phyloP scores from a whole-genome alignment of 2,329 filamentous ascomycete species.

The Aureobasidium sp. region DNA sequence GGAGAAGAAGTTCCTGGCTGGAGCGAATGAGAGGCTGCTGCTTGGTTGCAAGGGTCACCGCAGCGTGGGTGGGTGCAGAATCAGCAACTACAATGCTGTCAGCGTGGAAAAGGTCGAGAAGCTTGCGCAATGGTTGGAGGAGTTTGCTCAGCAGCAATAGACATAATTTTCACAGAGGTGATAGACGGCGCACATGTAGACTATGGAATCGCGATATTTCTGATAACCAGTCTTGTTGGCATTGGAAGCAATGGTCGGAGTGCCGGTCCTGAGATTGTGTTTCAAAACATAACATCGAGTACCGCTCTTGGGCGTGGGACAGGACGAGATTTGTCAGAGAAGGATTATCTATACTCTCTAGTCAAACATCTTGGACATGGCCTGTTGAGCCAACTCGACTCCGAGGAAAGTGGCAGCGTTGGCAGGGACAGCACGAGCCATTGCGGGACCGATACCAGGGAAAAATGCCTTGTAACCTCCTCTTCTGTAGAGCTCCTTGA shows the following conservation, averaged over 20 bases:
- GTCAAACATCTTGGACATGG: constrained; percentile 69
- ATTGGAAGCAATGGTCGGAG: too few relatives aligned
- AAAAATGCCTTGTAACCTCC: constrained; percentile 92
- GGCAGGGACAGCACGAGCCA: constrained; percentile 87
- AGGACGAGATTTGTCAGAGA: background rate
- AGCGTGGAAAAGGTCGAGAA: constrained; percentile 60
- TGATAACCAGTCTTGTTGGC: too few relatives aligned
- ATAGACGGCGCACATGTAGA: too few relatives aligned
- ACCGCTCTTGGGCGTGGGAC: background rate
- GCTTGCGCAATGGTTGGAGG: constrained; percentile 58
- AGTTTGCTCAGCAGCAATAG: constrained; percentile 40
- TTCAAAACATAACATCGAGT: background rate
- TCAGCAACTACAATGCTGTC: constrained; percentile 85
- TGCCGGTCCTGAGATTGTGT: background rate
- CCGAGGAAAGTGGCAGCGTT: constrained; percentile 93
- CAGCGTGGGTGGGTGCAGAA: constrained; percentile 76
- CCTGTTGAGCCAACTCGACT: constrained; percentile 75
- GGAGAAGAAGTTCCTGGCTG: constrained; percentile 74
- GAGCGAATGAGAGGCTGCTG: constrained; percentile 60
- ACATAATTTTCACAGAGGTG: background rate
- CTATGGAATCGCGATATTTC: too few relatives aligned
- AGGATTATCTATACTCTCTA: background rate
- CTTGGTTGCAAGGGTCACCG: constrained; percentile 84
- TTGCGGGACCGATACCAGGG: constrained; percentile 87
- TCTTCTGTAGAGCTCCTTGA: constrained; percentile 72